These are phyloP conservation scores for Datisca glomerata DNA, from an alignment of 306 rosid genomes.

Conservation along the genomic window DNA sequence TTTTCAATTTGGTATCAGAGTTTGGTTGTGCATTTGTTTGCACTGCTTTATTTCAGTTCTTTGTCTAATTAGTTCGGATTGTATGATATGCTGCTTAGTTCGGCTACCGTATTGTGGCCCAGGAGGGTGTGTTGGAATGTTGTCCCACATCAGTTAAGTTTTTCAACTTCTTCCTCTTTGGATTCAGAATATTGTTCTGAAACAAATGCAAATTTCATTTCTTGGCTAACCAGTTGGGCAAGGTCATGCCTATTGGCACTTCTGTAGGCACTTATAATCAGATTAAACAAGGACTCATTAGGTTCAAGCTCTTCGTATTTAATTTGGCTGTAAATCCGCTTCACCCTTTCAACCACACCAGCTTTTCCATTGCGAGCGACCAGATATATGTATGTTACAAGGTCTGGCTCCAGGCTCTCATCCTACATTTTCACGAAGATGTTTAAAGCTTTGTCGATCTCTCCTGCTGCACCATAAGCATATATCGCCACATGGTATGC, in stretches of 20 bases:
- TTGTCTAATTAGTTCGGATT: too few relatives aligned
- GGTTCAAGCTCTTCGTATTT: conserved; percentile 50
- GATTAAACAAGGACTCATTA: conserved; percentile 50
- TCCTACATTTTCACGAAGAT: conserved; percentile 77
- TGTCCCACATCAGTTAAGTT: too few relatives aligned
- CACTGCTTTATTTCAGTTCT: too few relatives aligned
- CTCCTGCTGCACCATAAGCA: conserved; percentile 57
- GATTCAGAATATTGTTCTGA: conserved; percentile 16
- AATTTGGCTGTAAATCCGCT: conserved; percentile 51
- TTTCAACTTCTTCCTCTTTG: too few relatives aligned
- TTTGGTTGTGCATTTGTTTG: too few relatives aligned
- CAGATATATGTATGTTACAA: conserved; percentile 54
- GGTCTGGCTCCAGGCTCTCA: conserved; percentile 43
- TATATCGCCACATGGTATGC: conserved; percentile 60
- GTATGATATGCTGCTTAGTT: too few relatives aligned
- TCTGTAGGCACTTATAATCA: conserved; percentile 51
- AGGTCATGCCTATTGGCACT: conserved; percentile 55
- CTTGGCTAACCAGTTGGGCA: conserved; percentile 39
- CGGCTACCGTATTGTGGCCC: too few relatives aligned
- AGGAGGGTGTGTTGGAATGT: too few relatives aligned
- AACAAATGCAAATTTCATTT: conserved; percentile 33
- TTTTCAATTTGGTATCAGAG: too few relatives aligned
- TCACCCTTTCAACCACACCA: conserved; percentile 76
- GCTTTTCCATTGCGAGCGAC: conserved; percentile 72
- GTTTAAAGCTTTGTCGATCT: conserved; percentile 52